phyloP scores from a whole-genome alignment of 305 asterid genomes.

The Andrographis paniculata region DNA sequence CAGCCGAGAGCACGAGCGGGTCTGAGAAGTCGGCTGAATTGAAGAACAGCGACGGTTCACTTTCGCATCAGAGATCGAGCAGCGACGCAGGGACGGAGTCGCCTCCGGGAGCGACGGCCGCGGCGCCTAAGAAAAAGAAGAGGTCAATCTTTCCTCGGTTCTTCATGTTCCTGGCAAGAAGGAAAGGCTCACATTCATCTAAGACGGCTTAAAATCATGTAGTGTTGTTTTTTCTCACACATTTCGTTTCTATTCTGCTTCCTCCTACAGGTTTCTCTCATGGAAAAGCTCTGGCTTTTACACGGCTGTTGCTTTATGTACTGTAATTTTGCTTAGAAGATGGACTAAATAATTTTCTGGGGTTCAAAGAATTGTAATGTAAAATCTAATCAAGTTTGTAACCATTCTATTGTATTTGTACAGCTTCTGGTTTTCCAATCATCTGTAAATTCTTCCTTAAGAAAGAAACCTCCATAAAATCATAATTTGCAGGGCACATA shows the following conservation, averaged over 20 bases:
- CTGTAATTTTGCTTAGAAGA: not conserved
- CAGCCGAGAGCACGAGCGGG: slow-evolving; percentile 5
- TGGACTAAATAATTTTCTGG: not conserved
- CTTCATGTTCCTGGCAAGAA: slow-evolving; percentile 63
- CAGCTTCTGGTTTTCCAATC: too few relatives aligned
- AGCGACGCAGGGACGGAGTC: slow-evolving; percentile 36
- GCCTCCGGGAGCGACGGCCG: slow-evolving; percentile 13
- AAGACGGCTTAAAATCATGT: slow-evolving; percentile 18
- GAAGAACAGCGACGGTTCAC: too few relatives aligned
- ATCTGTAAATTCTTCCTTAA: too few relatives aligned
- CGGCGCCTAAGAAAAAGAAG: slow-evolving; percentile 53
- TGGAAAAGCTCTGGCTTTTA: not conserved
- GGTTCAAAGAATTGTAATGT: too few relatives aligned
- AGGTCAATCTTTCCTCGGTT: slow-evolving; percentile 64
- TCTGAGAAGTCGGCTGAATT: too few relatives aligned
- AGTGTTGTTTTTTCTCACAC: not conserved
- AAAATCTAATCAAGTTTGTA: too few relatives aligned
- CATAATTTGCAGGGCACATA: too few relatives aligned
- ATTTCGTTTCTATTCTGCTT: not conserved
- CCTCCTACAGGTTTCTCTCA: not conserved
- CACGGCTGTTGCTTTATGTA: not conserved
- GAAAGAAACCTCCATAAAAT: too few relatives aligned
- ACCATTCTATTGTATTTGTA: too few relatives aligned
- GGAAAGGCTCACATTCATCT: slow-evolving; percentile 30
- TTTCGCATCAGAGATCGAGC: slow-evolving; percentile 17